These are phyloP conservation scores for Xylariaceae sp. DNA, from an alignment of 2,329 filamentous ascomycete species.

Conservation along the genomic window DNA sequence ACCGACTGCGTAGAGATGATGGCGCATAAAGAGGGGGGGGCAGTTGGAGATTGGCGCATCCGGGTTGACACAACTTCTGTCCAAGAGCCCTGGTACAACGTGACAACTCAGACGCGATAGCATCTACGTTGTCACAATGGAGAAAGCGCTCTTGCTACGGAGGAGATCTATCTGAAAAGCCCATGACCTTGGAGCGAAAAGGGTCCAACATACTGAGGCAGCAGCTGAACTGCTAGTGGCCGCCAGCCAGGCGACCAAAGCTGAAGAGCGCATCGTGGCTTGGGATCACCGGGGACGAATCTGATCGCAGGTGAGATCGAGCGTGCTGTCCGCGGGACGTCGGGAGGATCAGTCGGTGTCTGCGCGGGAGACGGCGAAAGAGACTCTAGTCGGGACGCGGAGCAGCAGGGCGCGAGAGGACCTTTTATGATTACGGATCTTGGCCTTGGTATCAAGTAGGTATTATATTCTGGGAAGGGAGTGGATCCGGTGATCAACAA, in stretches of 20 bases:
- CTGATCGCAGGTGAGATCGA: neutral
- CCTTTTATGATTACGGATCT: too few species aligned
- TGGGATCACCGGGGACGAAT: neutral
- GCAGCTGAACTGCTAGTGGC: slow-evolving; percentile 5
- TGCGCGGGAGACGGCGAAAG: slow-evolving; percentile 1
- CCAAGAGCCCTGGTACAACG: too few species aligned
- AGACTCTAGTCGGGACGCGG: slow-evolving; percentile 1
- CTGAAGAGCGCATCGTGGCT: slow-evolving; percentile 11
- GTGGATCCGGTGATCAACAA: slow-evolving; percentile 15
- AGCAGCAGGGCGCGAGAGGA: neutral
- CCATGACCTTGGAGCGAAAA: too few species aligned
- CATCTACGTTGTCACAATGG: too few species aligned
- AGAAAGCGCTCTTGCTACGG: too few species aligned
- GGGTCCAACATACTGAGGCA: slow-evolving; percentile 1
- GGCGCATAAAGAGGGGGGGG: too few species aligned
- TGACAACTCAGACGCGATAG: too few species aligned
- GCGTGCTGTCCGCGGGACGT: neutral
- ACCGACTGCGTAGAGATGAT: too few species aligned
- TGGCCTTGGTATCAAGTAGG: neutral
- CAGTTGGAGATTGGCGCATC: too few species aligned
- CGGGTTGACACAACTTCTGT: too few species aligned
- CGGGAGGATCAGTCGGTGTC: too few species aligned
- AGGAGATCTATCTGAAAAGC: too few species aligned
- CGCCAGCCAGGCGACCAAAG: slow-evolving; percentile 13
- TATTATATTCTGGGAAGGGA: slow-evolving; percentile 1